Conservation (phyloP, 2,329 filamentous ascomycete genomes). For the Scleromitrula shiraiana region DNA sequence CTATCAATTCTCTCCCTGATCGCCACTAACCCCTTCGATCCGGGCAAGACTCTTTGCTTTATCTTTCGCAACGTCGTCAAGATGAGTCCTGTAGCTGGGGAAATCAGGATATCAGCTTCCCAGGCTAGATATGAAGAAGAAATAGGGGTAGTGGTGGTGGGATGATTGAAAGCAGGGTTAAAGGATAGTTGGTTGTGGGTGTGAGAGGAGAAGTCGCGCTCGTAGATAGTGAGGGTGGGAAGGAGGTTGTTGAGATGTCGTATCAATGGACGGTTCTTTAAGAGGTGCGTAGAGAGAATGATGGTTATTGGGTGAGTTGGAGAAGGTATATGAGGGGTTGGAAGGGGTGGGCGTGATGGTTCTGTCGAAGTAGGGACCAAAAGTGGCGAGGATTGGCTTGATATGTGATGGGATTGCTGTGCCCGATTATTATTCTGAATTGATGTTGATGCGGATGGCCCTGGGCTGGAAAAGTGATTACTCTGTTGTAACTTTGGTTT, state of each 20-base stretch:
- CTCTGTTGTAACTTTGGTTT: constrained; percentile 24
- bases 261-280: constrained; percentile 38
- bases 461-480: constrained; percentile 21
- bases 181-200: too few relatives aligned
- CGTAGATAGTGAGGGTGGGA: constrained; percentile 45
- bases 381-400: constrained; percentile 15
- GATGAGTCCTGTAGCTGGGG: constrained; percentile 60
- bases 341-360: constrained; percentile 6
- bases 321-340: constrained; percentile 13
- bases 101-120: constrained; percentile 68
- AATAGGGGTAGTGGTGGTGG: constrained; percentile 30
- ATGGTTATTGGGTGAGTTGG: constrained; percentile 32
- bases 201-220: constrained; percentile 47
- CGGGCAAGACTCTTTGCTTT: constrained; percentile 64
- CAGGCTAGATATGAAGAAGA: constrained; percentile 35
- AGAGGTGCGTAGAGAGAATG: constrained; percentile 44
- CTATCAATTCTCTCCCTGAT: constrained; percentile 48
- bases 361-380: constrained; percentile 3
- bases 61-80: constrained; percentile 63
- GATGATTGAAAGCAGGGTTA: constrained; percentile 30
- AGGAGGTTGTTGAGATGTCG: constrained; percentile 42
- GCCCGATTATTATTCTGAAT: background rate
- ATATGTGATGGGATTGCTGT: too few relatives aligned
- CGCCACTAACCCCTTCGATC: constrained; percentile 39
- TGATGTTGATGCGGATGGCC: background rate